These are phyloP conservation scores for Cutaneotrichosporon sp. DNA, from an alignment of 1,284 basidiomycete species.

Conservation along the genomic window DNA sequence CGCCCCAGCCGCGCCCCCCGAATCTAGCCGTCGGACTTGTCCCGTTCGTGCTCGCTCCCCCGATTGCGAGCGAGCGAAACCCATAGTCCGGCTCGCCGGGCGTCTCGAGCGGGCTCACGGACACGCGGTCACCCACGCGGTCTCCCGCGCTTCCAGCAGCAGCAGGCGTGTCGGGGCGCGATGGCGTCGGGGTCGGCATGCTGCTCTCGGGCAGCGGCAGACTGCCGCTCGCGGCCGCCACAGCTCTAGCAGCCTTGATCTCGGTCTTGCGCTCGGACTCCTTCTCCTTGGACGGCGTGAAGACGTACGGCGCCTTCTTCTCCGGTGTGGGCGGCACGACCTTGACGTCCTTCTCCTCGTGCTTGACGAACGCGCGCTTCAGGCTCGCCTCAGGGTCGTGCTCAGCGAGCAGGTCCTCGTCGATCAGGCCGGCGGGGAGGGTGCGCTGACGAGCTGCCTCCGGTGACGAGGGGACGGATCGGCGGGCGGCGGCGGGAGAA, in stretches of 20 bases:
- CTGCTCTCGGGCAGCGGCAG: slow-evolving; percentile 43
- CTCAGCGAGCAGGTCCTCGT: slow-evolving; percentile 47
- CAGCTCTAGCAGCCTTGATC: not conserved
- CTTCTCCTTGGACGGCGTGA: not conserved
- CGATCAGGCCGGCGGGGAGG: slow-evolving; percentile 34
- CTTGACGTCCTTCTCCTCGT: slow-evolving; percentile 25
- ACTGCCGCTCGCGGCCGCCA: slow-evolving; percentile 8
- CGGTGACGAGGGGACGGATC: slow-evolving; percentile 5
- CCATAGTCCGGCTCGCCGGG: slow-evolving; percentile 36
- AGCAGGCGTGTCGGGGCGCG: slow-evolving; percentile 30
- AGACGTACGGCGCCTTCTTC: slow-evolving; percentile 19
- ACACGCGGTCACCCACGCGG: slow-evolving; percentile 33
- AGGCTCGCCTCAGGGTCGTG: slow-evolving; percentile 45
- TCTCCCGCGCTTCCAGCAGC: slow-evolving; percentile 16
- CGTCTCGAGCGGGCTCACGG: slow-evolving; percentile 48
- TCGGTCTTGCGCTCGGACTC: not conserved
- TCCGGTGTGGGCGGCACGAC: slow-evolving; percentile 9
- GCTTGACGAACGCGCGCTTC: slow-evolving; percentile 50
- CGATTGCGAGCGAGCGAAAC: slow-evolving; percentile 43
- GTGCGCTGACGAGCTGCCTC: slow-evolving; percentile 9
- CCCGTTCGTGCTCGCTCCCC: slow-evolving; percentile 21
- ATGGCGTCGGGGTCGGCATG: slow-evolving; percentile 32
- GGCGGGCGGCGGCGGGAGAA: not conserved
- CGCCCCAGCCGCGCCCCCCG: slow-evolving; percentile 24
- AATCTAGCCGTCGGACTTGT: slow-evolving; percentile 3